Conservation (phyloP, 1,139 yeast genomes). For the Kluyveromyces marxianus region DNA sequence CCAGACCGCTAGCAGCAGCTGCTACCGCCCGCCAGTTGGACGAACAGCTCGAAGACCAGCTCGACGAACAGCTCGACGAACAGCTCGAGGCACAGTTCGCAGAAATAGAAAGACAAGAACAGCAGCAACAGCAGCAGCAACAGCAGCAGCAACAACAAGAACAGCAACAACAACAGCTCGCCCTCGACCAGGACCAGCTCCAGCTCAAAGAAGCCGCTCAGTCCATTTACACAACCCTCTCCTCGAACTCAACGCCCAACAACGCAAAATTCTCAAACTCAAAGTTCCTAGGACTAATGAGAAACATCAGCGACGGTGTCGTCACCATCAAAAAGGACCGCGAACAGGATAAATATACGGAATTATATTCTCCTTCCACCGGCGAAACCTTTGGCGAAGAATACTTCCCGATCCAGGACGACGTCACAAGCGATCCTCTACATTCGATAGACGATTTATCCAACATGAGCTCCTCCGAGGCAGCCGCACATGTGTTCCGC, state of each 20-base stretch:
- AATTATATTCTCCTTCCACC: constrained; percentile 17
- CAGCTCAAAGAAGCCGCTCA: constrained; percentile 24
- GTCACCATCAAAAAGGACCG: constrained; percentile 21
- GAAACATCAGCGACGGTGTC: constrained; percentile 25
- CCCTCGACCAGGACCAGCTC: constrained; percentile 18
- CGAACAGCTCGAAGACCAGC: neutral
- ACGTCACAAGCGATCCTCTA: constrained; percentile 2
- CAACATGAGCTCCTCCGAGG: constrained; percentile 8
- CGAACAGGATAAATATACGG: constrained; percentile 10
- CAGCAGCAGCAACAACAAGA: neutral
- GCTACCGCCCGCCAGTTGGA: neutral
- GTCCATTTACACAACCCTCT: constrained; percentile 17
- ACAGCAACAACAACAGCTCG: neutral
- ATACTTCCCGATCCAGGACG: constrained; percentile 15
- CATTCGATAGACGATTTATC: constrained; percentile 4
- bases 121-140: neutral
- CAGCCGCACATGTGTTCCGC: constrained; percentile 3
- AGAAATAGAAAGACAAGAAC: constrained; percentile 15
- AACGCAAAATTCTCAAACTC: constrained; percentile 20
- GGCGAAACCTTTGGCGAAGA: constrained; percentile 24
- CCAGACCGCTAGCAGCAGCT: neutral
- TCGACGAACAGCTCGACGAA: neutral
- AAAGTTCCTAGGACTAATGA: constrained; percentile 26
- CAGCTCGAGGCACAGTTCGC: constrained; percentile 17
- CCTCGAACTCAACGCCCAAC: constrained; percentile 10